Base-by-base conservation (phyloP, 2,329 filamentous ascomycete species). In the Xylaria sp. region DNA sequence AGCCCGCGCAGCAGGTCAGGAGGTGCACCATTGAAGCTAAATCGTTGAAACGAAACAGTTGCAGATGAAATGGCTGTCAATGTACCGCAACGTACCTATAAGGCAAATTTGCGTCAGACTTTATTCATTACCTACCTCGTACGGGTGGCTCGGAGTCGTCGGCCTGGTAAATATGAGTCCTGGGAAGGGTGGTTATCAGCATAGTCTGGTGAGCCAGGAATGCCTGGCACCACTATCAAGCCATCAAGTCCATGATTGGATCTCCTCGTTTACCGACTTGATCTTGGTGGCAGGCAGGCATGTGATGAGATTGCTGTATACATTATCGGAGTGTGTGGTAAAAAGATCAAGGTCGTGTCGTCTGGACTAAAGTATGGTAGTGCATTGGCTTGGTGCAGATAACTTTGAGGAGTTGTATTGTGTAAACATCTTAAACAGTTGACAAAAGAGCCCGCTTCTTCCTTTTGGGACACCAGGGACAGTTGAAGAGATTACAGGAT, bases 401-500 rank as follows among this genome's bases (percentile, higher is more conserved):
- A 28, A 60, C 33, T 48, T 13, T 23, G 18, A 55, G 52, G 3
- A 25, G 25, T 13, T 13, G 6, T 25, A 31, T 31, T 36, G 31
- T 46, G 33, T 60, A 46, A 65, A 66, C 64, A 60, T 60, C 25
- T 54, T 33, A 62, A 55, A 63, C 54, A 59, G 15, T 20, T 15
- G 39, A 59, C 54, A 55, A 28, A 48, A 49, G 46, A 67, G 60
- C 65, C 36, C 46, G 25, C 59, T 67, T 57, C 64, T 67, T 62
- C 64, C 64, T 20, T 10, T 60, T 56, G 33, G 58, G 60, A 43
- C 25, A 31, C 36, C 20, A 60, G 39, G 56, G 36, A 28, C 52
- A 62, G 13, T 20, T 52, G 18, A 36, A 63, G 69, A 71, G 39
- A 69, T 71, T 67, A 28, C 64, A 71, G 69, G 69, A 49, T 51